phyloP scores from a whole-genome alignment of 2,329 filamentous ascomycete genomes.

The Colletotrichum agaves region DNA sequence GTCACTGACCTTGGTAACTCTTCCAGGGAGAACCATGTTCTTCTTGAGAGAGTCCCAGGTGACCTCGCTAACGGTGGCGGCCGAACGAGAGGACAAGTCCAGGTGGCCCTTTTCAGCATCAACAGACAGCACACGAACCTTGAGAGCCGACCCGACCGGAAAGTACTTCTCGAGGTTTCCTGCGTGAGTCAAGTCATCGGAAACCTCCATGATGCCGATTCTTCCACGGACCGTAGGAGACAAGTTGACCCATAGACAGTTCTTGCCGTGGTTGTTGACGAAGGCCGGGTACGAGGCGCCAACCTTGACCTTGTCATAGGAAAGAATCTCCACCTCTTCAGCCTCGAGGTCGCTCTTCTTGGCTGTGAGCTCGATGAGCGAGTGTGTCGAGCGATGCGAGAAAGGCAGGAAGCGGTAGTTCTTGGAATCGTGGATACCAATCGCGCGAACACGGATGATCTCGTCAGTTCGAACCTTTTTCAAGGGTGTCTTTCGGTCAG shows the following conservation, averaged over 20 bases:
- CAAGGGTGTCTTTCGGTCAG: slow-evolving; percentile 84
- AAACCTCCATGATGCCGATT: slow-evolving; percentile 83
- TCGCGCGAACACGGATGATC: slow-evolving; percentile 77
- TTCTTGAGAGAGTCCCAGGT: slow-evolving; percentile 78
- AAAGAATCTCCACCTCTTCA: slow-evolving; percentile 62
- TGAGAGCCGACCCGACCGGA: slow-evolving; percentile 88
- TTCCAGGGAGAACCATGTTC: slow-evolving; percentile 84
- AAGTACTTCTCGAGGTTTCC: slow-evolving; percentile 82
- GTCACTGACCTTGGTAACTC: slow-evolving; percentile 87
- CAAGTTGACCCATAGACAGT: slow-evolving; percentile 89
- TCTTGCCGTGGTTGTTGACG: slow-evolving; percentile 86
- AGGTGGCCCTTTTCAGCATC: slow-evolving; percentile 79
- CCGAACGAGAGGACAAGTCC: slow-evolving; percentile 83
- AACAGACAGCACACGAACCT: slow-evolving; percentile 80
- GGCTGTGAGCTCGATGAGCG: slow-evolving; percentile 87
- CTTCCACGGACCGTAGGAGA: slow-evolving; percentile 89
- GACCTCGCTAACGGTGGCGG: slow-evolving; percentile 65
- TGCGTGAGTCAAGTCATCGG: slow-evolving; percentile 84
- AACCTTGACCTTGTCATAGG: slow-evolving; percentile 76
- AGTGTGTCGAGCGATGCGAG: slow-evolving; percentile 83
- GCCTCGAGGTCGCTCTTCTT: slow-evolving; percentile 74
- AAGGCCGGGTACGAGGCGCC: slow-evolving; percentile 83
- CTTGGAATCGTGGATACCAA: slow-evolving; percentile 89
- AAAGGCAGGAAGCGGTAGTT: slow-evolving; percentile 94
- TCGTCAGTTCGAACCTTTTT: slow-evolving; percentile 77